phyloP scores from a whole-genome alignment of 768 basidiomycete genomes.

The Mycena latifolia region DNA sequence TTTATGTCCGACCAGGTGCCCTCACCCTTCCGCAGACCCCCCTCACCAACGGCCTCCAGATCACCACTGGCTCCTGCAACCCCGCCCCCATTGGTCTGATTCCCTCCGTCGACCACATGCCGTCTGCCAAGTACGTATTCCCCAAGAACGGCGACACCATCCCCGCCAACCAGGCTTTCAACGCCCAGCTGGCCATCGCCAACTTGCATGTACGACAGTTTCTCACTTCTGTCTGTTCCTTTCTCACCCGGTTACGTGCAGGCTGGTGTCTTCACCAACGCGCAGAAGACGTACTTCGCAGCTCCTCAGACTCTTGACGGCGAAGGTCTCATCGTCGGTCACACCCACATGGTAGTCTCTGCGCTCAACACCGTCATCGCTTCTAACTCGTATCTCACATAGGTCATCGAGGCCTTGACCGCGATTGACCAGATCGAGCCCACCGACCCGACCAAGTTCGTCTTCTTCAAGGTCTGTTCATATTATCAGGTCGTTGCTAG shows the following conservation, averaged over 20 bases:
- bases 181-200: conserved; percentile 51
- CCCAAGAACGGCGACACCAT: conserved; percentile 55
- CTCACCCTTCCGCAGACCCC: conserved; percentile 54
- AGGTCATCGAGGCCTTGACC: conserved; percentile 12
- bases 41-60: conserved; percentile 64
- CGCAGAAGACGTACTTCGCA: conserved; percentile 60
- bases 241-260: too few species aligned
- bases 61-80: conserved; percentile 64
- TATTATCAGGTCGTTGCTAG: too few species aligned
- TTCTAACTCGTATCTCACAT: conserved; percentile 6
- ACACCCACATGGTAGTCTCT: conserved; percentile 63
- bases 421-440: not conserved
- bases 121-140: conserved; percentile 60
- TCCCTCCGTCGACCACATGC: conserved; percentile 56
- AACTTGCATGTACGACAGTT: conserved; percentile 40
- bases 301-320: conserved; percentile 66
- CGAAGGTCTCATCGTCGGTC: conserved; percentile 60
- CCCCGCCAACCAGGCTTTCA: conserved; percentile 57
- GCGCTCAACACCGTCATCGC: conserved; percentile 22
- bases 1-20: too few species aligned
- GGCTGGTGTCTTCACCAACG: conserved; percentile 66
- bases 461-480: conserved; percentile 64
- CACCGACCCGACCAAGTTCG: conserved; percentile 53
- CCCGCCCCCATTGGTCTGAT: conserved; percentile 64
- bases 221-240: too few species aligned